phyloP scores from a whole-genome alignment of 179 eudicot genomes.

The Sideroxylon spinosum region DNA sequence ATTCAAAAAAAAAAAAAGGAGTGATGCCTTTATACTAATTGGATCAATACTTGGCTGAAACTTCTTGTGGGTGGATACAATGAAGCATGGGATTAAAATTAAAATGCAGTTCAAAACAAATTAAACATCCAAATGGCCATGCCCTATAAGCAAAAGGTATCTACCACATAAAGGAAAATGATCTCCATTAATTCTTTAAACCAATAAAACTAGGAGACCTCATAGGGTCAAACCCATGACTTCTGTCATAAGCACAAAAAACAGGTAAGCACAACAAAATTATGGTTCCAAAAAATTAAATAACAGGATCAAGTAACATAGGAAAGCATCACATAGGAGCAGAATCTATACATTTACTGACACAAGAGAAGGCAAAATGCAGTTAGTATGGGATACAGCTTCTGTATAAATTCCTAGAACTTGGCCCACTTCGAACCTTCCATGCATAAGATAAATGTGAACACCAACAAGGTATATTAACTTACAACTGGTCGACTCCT shows the following conservation, averaged over 20 bases:
- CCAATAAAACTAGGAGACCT: too few species aligned
- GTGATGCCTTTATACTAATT: too few species aligned
- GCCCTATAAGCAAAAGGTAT: too few species aligned
- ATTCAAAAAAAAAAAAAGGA: too few species aligned
- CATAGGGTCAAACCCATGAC: too few species aligned
- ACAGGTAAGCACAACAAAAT: background rate
- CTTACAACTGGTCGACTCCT: constrained; percentile 64
- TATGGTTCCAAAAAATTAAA: background rate
- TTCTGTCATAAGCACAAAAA: background rate
- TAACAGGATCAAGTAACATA: background rate
- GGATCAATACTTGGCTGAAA: too few species aligned
- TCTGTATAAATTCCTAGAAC: background rate
- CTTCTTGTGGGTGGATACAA: too few species aligned
- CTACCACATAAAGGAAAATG: too few species aligned
- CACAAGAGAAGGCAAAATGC: background rate
- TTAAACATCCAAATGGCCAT: too few species aligned
- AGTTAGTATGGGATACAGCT: background rate
- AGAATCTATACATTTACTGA: background rate
- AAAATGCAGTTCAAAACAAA: too few species aligned
- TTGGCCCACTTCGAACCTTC: background rate
- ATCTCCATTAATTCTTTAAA: too few species aligned
- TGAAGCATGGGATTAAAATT: too few species aligned
- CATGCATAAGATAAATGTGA: background rate
- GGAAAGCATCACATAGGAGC: background rate
- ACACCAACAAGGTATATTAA: constrained; percentile 17